These are phyloP conservation scores for Grosmannia serpens DNA, from an alignment of 2,329 filamentous ascomycete genomes.

Conservation along the genomic window DNA sequence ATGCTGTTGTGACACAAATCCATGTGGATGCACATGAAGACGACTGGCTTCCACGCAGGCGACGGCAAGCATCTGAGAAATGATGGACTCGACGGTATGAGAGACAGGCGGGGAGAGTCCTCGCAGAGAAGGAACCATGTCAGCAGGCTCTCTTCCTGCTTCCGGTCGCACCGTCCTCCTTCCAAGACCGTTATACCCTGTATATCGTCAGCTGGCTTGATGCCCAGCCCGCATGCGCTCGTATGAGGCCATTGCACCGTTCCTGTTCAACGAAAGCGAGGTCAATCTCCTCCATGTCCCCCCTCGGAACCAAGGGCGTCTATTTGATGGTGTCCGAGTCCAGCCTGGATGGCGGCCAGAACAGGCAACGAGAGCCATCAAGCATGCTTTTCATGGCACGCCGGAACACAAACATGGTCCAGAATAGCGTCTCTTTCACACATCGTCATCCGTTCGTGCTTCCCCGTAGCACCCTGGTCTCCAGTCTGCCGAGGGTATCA, in stretches of 20 bases:
- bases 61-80: not conserved
- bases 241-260: not conserved
- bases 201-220: too few species aligned
- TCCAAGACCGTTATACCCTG: not conserved
- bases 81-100: not conserved
- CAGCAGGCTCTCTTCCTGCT: not conserved
- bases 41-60: not conserved
- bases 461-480: not conserved
- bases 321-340: not conserved
- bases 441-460: not conserved
- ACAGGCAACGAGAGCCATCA: not conserved
- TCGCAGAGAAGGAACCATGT: not conserved
- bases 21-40: not conserved
- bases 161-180: not conserved
- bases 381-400: not conserved
- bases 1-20: not conserved
- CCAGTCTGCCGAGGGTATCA: not conserved
- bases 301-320: too few species aligned
- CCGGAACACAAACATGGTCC: not conserved
- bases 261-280: not conserved
- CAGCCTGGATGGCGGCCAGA: not conserved
- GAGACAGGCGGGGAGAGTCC: not conserved
- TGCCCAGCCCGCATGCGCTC: too few species aligned
- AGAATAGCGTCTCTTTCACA: not conserved
- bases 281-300: not conserved